These are phyloP conservation scores for Babesia bigemina DNA, from an alignment of 169 alveolate genomes.

Conservation along the genomic window DNA sequence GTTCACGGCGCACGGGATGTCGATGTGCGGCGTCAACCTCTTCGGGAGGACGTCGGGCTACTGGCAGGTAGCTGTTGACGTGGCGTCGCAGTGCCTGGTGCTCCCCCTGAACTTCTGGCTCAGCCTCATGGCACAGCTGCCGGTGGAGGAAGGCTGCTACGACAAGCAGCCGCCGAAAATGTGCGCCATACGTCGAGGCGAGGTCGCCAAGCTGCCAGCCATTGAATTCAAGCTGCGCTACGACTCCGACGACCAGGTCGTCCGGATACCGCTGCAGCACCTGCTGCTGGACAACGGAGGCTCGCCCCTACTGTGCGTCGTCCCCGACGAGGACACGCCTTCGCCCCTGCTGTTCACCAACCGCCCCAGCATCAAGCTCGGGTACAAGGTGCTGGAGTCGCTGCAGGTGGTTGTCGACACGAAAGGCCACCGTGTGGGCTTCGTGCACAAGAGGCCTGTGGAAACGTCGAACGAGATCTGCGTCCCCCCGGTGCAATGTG, in stretches of 20 bases:
- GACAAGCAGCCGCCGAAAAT: constrained; percentile 40
- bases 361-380: constrained; percentile 74
- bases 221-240: constrained; percentile 60
- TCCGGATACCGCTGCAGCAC: constrained; percentile 58
- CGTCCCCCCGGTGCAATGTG: constrained; percentile 39
- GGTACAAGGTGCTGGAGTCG: constrained; percentile 74
- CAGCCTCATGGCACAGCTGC: constrained; percentile 75
- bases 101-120: constrained; percentile 79
- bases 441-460: constrained; percentile 57
- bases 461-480: constrained; percentile 59
- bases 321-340: constrained; percentile 69
- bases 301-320: constrained; percentile 54
- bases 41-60: constrained; percentile 72
- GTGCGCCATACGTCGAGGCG: constrained; percentile 44
- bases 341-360: constrained; percentile 66
- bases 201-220: constrained; percentile 44
- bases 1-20: constrained; percentile 71
- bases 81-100: constrained; percentile 68
- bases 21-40: constrained; percentile 69
- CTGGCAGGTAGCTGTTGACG: constrained; percentile 76
- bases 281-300: constrained; percentile 67
- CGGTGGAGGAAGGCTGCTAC: constrained; percentile 71
- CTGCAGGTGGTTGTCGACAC: constrained; percentile 73
- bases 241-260: not conserved
- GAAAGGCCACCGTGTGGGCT: constrained; percentile 70